These are phyloP conservation scores for Chlorella sorokiniana DNA, from an alignment of 139 green algal genomes.

Conservation along the genomic window DNA sequence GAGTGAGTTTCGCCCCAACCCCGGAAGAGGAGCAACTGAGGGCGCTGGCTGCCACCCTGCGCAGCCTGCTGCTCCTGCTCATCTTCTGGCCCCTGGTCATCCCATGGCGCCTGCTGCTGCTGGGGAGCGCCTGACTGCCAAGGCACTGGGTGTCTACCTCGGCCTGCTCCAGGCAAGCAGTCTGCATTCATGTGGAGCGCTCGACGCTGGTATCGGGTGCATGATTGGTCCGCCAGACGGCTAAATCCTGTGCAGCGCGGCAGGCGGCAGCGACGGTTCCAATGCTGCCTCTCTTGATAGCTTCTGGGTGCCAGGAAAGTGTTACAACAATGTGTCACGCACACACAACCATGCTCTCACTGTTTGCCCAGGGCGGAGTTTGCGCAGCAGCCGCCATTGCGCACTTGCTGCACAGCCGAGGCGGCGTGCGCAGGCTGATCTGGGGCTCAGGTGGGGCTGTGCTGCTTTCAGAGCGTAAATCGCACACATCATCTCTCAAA, in stretches of 20 bases:
- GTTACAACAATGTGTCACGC: neutral
- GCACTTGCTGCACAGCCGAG: constrained; percentile 11
- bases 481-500: neutral
- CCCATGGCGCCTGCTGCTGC: neutral
- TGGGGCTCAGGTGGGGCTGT: constrained; percentile 2
- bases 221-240: no score
- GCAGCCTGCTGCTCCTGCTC: neutral
- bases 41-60: neutral
- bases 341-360: neutral
- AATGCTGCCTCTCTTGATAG: no score
- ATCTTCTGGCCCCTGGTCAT: constrained; percentile 10
- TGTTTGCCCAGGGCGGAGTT: neutral
- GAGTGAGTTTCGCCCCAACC: neutral
- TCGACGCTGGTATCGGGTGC: no score
- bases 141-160: neutral
- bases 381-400: neutral
- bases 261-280: no score
- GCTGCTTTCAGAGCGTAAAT: neutral
- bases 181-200: neutral
- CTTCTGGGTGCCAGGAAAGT: no score
- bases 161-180: neutral
- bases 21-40: neutral
- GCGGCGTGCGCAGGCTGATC: neutral
- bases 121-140: neutral
- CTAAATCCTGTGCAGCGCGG: no score